These are phyloP conservation scores for Helotiales sp. DNA, from an alignment of 2,329 filamentous ascomycete genomes.

Conservation along the genomic window DNA sequence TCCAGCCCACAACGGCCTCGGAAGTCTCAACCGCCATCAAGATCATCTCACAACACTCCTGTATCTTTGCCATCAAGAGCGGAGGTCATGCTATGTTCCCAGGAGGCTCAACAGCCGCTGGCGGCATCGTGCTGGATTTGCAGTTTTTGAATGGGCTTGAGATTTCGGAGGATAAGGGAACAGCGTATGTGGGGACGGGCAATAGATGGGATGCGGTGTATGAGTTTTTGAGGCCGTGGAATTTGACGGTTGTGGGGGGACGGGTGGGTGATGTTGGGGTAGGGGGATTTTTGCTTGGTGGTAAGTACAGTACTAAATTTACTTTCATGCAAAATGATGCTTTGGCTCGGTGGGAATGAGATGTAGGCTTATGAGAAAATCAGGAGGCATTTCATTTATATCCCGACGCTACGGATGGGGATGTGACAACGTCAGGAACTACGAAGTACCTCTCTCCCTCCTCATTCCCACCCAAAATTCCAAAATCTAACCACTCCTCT, in stretches of 20 bases:
- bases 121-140: slow-evolving; percentile 47
- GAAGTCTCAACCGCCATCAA: slow-evolving; percentile 12
- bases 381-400: slow-evolving; percentile 27
- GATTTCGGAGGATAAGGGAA: slow-evolving; percentile 35
- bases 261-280: slow-evolving; percentile 27
- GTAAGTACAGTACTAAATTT: neutral
- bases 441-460: slow-evolving; percentile 15
- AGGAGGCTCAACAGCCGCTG: slow-evolving; percentile 55
- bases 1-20: neutral
- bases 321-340: too few relatives aligned
- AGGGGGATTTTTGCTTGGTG: slow-evolving; percentile 26
- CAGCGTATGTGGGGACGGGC: slow-evolving; percentile 29
- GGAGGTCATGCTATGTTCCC: slow-evolving; percentile 62
- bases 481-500: neutral
- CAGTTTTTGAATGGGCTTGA: slow-evolving; percentile 30
- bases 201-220: slow-evolving; percentile 26
- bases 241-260: slow-evolving; percentile 26
- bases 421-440: slow-evolving; percentile 29
- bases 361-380: neutral
- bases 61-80: slow-evolving; percentile 53
- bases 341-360: neutral
- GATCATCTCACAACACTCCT: slow-evolving; percentile 2
- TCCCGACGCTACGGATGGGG: slow-evolving; percentile 27
- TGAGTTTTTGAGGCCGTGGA: slow-evolving; percentile 17
- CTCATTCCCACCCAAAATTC: neutral